Evolutionary conservation across 2,329 filamentous ascomycete genomes (phyloP).

Genomic region (Colletotrichum destructivum): DNA sequence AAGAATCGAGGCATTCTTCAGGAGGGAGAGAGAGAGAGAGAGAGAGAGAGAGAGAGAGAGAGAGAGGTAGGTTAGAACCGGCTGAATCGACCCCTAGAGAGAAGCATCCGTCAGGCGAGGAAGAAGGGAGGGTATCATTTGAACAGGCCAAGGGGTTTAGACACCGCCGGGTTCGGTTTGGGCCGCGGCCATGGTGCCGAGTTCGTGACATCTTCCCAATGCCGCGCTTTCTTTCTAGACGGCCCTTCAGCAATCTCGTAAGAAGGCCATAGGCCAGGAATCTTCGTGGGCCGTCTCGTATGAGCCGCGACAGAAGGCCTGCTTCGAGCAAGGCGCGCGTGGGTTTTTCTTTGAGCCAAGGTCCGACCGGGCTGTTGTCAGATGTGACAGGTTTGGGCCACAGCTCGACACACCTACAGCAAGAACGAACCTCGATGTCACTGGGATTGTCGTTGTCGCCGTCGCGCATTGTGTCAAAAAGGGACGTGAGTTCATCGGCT

Average conservation of each 20-base stretch:
- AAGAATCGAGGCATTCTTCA: neutral
- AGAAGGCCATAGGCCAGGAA: neutral
- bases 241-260: neutral
- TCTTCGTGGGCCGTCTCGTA: neutral
- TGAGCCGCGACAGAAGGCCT: slow-evolving; percentile 5
- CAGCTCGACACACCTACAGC: neutral
- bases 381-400: slow-evolving; percentile 3
- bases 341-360: slow-evolving; percentile 3
- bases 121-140: no score
- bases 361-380: neutral
- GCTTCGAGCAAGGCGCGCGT: neutral
- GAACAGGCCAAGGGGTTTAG: neutral
- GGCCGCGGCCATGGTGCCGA: neutral
- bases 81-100: neutral
- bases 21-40: no score
- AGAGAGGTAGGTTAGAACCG: no score
- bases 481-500: neutral
- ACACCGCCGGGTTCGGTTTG: neutral
- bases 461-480: no score
- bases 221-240: neutral
- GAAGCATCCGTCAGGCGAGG: neutral
- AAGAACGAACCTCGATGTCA: neutral
- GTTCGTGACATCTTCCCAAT: neutral
- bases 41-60: no score
- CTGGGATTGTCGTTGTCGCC: neutral